Evolutionary conservation across 225 moss, liverwort and hornwort species (phyloP), one percentile per base, ranked within the genome.

Genomic region (Lunularia cruciata): DNA sequence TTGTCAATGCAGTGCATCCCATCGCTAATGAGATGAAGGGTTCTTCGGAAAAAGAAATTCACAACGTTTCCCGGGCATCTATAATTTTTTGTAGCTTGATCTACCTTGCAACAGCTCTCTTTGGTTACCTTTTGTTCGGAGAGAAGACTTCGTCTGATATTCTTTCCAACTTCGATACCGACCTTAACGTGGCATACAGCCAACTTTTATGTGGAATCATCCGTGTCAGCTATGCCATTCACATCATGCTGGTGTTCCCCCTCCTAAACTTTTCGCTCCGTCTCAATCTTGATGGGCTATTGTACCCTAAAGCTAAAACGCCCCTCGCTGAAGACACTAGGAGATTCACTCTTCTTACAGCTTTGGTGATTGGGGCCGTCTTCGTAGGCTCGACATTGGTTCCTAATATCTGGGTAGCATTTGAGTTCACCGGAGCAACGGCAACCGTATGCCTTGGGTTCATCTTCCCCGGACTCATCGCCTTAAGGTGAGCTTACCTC

Each of bases 161-260:
- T 71, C 78, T 96, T 68, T 82, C 96, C 53, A 92, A 96, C 73
- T 96, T 96, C 23, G 96, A 92, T 47, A 73, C 73, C 6, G 87
- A 96, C 62, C 74, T 96, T 20, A 83, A 83, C 6, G 79, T 96
- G 9, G 92, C 96, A 0, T 92, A 87, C 71, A 83, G 83, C 9
- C 83, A 81, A 40, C 53, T 80, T 18, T 23, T 96, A 2, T 84
- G 88, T 74, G 40, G 75, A 40, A 72, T 84, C 52, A 80, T 96
- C n/a, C 80, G 96, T 31, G 60, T 92, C 45, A 90, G 90, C 77
- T 96, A 96, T 37, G 92, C 85, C 4, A 79, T 90, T 71, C 96
- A 96, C 77, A 83, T 96, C 63, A 96, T 96, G 96, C 36, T 96
- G 42, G 96, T 96, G 46, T 96, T 96, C 65, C 96, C 92, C 18